Conservation (phyloP, 176 grass and related monocot genomes). For the Stipa capillata region DNA sequence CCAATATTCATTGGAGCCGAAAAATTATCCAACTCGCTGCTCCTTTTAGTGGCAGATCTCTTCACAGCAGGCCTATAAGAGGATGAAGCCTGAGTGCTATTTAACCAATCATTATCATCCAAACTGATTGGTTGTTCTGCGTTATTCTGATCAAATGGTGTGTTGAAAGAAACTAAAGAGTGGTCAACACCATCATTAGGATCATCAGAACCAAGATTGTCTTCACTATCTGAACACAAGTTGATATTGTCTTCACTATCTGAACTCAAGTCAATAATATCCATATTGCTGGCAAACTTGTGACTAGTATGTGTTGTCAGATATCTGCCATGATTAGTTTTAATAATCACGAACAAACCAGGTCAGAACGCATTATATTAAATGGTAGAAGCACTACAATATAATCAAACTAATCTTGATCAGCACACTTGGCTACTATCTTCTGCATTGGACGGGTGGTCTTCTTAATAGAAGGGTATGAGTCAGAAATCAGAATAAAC, state of each 20-base stretch:
- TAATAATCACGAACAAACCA: not conserved
- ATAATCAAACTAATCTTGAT: not conserved
- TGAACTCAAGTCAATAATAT: constrained; percentile 38
- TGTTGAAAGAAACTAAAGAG: not conserved
- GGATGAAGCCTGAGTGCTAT: not conserved
- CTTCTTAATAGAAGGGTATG: not conserved
- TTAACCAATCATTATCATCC: not conserved
- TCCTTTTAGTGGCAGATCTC: not conserved
- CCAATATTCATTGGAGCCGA: not conserved
- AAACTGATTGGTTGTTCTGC: not conserved
- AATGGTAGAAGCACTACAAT: not conserved
- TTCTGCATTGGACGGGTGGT: not conserved
- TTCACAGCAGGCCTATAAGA: not conserved
- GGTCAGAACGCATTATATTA: not conserved
- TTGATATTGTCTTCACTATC: constrained; percentile 27
- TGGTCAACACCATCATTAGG: not conserved
- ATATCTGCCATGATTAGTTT: not conserved
- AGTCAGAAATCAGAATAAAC: not conserved
- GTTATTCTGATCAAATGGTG: not conserved
- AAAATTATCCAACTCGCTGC: not conserved
- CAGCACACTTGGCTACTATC: not conserved
- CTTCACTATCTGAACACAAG: not conserved
- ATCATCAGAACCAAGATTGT: not conserved
- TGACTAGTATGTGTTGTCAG: not conserved
- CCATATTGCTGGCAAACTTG: constrained; percentile 5